Conservation (phyloP, 2,329 filamentous ascomycete species). For the Colletotrichum siamense region DNA sequence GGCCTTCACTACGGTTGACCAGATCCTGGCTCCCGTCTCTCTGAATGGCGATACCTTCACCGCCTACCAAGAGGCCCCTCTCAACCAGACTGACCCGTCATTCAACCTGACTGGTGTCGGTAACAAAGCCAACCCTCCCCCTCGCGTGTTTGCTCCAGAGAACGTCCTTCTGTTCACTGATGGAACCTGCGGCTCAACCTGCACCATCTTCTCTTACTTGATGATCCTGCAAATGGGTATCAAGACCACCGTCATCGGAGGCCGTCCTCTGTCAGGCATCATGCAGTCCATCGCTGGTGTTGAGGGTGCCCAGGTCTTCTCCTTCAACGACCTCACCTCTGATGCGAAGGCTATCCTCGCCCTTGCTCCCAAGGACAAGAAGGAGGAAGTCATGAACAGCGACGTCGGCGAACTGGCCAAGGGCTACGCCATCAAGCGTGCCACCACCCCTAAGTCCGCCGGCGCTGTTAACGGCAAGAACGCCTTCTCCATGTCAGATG, state of each 20-base stretch:
- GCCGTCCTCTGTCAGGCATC: constrained; percentile 43
- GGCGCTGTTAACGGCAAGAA: constrained; percentile 42
- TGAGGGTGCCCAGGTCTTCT: constrained; percentile 47
- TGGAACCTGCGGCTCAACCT: constrained; percentile 60
- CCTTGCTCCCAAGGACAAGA: constrained; percentile 23
- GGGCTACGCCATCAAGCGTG: constrained; percentile 36
- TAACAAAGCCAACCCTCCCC: constrained; percentile 41
- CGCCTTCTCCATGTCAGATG: constrained; percentile 33
- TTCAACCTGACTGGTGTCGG: constrained; percentile 49
- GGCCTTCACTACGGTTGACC: constrained; percentile 31
- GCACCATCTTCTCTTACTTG: constrained; percentile 60
- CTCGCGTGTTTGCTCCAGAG: constrained; percentile 54
- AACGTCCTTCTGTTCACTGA: constrained; percentile 60
- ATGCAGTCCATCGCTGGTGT: constrained; percentile 57
- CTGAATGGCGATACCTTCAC: constrained; percentile 55
- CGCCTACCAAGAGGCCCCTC: constrained; percentile 46
- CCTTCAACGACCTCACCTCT: constrained; percentile 31
- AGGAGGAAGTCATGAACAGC: constrained; percentile 21
- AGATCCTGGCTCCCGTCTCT: constrained; percentile 36
- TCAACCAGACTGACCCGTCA: constrained; percentile 33
- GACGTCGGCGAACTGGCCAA: constrained; percentile 35
- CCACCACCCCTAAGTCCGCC: constrained; percentile 23
- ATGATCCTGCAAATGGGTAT: constrained; percentile 55
- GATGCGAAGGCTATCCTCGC: constrained; percentile 30
- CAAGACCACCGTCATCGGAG: constrained; percentile 54